A percentile compares a stretch with the other conserved stretches of the same genome.
phyloP scores from a whole-genome alignment of 768 basidiomycete species.

The Amanita brunnescens region DNA sequence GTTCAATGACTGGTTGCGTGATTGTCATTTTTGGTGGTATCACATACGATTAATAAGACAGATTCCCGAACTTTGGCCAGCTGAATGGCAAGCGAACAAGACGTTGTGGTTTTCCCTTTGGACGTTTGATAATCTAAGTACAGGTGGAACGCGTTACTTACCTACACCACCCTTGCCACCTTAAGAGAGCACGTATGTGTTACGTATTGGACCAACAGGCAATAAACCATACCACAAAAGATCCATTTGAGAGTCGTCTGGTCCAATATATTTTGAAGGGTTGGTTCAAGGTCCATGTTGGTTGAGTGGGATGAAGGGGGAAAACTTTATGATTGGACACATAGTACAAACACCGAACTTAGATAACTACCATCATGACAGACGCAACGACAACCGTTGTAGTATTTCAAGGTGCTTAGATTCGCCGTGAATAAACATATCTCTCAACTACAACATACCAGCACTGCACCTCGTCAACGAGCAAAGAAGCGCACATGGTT shows the following conservation, averaged over 20 bases:
- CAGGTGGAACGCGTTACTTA: slow-evolving; percentile 28
- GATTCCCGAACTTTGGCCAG: slow-evolving; percentile 85
- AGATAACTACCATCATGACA: slow-evolving; percentile 17
- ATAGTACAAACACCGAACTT: background rate
- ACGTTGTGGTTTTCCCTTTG: slow-evolving; percentile 94
- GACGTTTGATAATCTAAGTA: slow-evolving; percentile 1
- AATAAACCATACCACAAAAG: slow-evolving; percentile 66
- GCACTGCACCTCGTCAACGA: slow-evolving; percentile 81
- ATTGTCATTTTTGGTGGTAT: background rate
- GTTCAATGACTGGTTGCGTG: background rate
- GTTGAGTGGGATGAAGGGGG: background rate
- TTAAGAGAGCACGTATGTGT: slow-evolving; percentile 22
- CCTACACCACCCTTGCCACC: slow-evolving; percentile 99
- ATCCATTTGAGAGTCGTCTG: slow-evolving; percentile 96
- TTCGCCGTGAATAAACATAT: background rate
- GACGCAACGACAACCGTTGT: slow-evolving; percentile 18
- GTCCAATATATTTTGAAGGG: slow-evolving; percentile 91
- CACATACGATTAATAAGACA: slow-evolving; percentile 89
- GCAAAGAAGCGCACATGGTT: slow-evolving; percentile 83
- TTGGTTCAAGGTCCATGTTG: slow-evolving; percentile 65
- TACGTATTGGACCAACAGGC: background rate
- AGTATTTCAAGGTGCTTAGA: slow-evolving; percentile 28
- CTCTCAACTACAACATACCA: slow-evolving; percentile 21
- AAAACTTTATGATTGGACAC: background rate
- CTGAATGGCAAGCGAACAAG: slow-evolving; percentile 96